Evolutionary conservation across 208 protist genomes (phyloP).

Genomic region (Trypanosoma lewisi): DNA sequence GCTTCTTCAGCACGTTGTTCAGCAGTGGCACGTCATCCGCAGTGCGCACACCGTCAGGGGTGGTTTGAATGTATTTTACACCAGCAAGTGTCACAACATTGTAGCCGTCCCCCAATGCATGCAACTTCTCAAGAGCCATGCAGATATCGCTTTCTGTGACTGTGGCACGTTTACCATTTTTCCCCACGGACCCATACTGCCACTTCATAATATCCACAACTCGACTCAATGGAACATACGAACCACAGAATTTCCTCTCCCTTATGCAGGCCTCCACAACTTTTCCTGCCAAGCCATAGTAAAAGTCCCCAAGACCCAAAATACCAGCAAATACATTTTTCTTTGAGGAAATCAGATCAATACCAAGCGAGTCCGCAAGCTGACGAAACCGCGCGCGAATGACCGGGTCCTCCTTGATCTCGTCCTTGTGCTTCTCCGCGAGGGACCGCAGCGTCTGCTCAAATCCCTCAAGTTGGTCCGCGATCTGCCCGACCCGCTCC

Average conservation of each 20-base stretch:
- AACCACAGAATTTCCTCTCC: constrained; percentile 83
- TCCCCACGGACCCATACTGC: constrained; percentile 39
- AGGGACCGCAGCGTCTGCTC: constrained; percentile 60
- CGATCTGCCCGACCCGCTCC: constrained; percentile 70
- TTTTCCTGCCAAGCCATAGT: constrained; percentile 79
- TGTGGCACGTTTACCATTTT: constrained; percentile 27
- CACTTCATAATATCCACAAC: constrained; percentile 61
- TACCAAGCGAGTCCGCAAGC: constrained; percentile 81
- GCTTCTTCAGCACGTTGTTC: constrained; percentile 49
- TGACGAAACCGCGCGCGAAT: constrained; percentile 85
- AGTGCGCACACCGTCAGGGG: constrained; percentile 53
- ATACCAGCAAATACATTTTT: constrained; percentile 82
- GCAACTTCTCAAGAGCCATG: constrained; percentile 69
- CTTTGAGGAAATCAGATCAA: constrained; percentile 85
- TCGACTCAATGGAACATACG: constrained; percentile 70
- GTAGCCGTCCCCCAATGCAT: constrained; percentile 73
- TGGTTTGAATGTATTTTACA: constrained; percentile 84
- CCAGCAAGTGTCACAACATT: constrained; percentile 63
- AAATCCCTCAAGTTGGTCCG: constrained; percentile 77
- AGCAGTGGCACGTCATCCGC: constrained; percentile 65
- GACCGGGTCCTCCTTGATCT: constrained; percentile 77
- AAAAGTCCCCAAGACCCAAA: constrained; percentile 83
- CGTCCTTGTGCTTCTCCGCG: constrained; percentile 57
- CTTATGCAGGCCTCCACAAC: constrained; percentile 82
- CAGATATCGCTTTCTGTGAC: constrained; percentile 71